Conservation (phyloP, 176 grass and related monocot species). For the Oryza meyeriana region DNA sequence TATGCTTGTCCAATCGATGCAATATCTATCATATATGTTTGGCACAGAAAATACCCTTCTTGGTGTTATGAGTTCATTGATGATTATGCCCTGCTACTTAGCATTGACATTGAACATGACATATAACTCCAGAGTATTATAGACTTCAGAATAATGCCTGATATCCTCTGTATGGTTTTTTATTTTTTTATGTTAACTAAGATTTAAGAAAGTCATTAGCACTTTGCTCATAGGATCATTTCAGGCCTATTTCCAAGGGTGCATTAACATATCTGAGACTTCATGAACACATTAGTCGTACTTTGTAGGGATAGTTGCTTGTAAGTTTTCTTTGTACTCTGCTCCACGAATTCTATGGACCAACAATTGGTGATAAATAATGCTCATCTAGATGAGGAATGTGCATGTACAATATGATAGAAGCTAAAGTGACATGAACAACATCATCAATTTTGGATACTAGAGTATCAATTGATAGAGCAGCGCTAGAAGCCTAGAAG, state of each 20-base stretch:
- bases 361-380: constrained; percentile 1
- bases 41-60: background rate
- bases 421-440: background rate
- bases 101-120: background rate
- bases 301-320: background rate
- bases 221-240: background rate
- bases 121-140: background rate
- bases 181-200: background rate
- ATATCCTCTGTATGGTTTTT: background rate
- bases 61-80: background rate
- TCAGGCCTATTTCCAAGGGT: background rate
- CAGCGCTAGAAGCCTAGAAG: background rate
- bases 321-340: background rate
- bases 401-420: background rate
- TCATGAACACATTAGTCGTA: background rate
- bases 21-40: background rate
- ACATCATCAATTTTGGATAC: background rate
- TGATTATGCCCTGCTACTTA: background rate
- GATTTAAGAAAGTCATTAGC: background rate
- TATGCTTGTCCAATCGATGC: background rate
- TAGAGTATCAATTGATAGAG: background rate
- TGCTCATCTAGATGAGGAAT: background rate
- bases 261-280: background rate
- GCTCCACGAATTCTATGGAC: background rate
- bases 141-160: background rate